These are phyloP conservation scores for Isabelozyma rhagii DNA, from an alignment of 805 yeast species.

Conservation along the genomic window DNA sequence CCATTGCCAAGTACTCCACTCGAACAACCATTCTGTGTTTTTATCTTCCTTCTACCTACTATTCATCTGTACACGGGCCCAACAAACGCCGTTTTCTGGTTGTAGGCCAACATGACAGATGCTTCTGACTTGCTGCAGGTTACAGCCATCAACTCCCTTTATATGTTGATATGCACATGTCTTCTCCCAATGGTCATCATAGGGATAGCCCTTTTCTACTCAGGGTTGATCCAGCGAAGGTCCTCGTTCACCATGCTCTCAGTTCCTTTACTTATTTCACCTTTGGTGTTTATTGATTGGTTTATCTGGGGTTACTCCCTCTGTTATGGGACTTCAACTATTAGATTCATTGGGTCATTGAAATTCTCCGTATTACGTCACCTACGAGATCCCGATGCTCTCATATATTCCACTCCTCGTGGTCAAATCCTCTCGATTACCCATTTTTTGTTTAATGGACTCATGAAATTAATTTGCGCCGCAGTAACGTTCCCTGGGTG, in stretches of 20 bases:
- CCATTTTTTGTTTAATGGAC: conserved; percentile 39
- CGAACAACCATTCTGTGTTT: not conserved
- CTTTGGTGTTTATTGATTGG: conserved; percentile 39
- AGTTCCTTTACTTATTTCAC: conserved; percentile 27
- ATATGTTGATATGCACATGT: conserved; percentile 33
- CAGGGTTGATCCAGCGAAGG: conserved; percentile 42
- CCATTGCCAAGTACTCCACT: no score
- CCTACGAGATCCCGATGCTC: conserved; percentile 11
- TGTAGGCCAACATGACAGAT: not conserved
- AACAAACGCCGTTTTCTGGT: not conserved
- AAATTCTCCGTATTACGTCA: conserved; percentile 29
- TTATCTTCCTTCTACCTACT: not conserved
- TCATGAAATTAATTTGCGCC: conserved; percentile 37
- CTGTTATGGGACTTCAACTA: conserved; percentile 32
- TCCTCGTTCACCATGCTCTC: conserved; percentile 40
- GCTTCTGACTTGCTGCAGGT: not conserved
- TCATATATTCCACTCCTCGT: conserved; percentile 31
- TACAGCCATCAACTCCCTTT: conserved; percentile 24
- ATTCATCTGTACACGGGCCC: not conserved
- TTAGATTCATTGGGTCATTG: conserved; percentile 32
- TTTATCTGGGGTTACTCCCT: conserved; percentile 44
- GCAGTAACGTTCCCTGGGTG: conserved; percentile 43
- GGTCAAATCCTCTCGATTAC: conserved; percentile 34
- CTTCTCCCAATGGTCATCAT: conserved; percentile 28
- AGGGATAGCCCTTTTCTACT: conserved; percentile 39